A percentile compares a stretch with the other conserved stretches of the same genome.
phyloP scores from a whole-genome alignment of 768 basidiomycete species.

The Inosperma sp. region DNA sequence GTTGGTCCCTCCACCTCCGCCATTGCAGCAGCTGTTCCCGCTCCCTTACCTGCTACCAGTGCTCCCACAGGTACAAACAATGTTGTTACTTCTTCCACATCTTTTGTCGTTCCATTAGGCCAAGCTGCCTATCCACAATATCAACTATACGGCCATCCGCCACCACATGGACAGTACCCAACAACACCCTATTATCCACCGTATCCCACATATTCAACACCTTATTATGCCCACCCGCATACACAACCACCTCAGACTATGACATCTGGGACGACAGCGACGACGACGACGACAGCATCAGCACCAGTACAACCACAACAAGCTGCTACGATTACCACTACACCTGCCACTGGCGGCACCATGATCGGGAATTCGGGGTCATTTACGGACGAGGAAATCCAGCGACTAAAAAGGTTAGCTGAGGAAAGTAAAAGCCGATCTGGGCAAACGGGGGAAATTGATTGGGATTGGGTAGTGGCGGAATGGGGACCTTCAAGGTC shows the following conservation, averaged over 20 bases:
- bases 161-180: slow-evolving; percentile 45
- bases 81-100: slow-evolving; percentile 65
- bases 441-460: slow-evolving; percentile 53
- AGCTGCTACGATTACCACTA: slow-evolving; percentile 28
- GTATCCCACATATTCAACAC: slow-evolving; percentile 5
- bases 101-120: slow-evolving; percentile 68
- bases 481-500: slow-evolving; percentile 74
- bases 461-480: slow-evolving; percentile 74
- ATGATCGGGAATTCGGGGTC: slow-evolving; percentile 52
- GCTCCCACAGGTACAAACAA: slow-evolving; percentile 26
- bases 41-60: slow-evolving; percentile 28
- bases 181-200: slow-evolving; percentile 47
- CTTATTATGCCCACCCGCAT: slow-evolving; percentile 1
- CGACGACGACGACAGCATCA: slow-evolving; percentile 21
- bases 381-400: slow-evolving; percentile 77
- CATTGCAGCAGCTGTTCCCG: slow-evolving; percentile 24
- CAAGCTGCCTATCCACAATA: slow-evolving; percentile 48
- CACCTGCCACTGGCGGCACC: slow-evolving; percentile 34
- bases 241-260: slow-evolving; percentile 15
- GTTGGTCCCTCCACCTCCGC: slow-evolving; percentile 25
- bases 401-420: slow-evolving; percentile 60
- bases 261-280: slow-evolving; percentile 17
- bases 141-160: slow-evolving; percentile 33
- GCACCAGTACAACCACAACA: slow-evolving; percentile 19
- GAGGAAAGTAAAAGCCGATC: slow-evolving; percentile 54